Evolutionary conservation across 177 flowering plant genomes (phyloP), one percentile per base, ranked within the genome.

Genomic region (Vitis hybrid): DNA sequence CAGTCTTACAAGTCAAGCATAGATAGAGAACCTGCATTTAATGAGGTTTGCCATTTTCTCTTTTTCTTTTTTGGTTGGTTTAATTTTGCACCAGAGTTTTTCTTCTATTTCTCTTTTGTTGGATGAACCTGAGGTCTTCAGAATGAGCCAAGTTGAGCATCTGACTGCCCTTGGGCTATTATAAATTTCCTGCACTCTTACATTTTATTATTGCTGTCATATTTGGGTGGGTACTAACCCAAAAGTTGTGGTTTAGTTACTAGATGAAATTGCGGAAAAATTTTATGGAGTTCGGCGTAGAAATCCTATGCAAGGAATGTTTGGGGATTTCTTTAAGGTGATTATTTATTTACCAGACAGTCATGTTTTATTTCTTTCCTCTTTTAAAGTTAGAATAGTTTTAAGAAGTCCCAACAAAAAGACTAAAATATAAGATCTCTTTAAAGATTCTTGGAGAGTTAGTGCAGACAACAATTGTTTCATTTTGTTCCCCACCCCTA

Each of bases 301-400:
- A 78, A 89, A 79, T 74, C 90, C 94, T 60, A 13, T 94, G 79
- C 90, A 90, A 75, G 98, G 96, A 64, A 79, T 91, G 83, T 86
- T 94, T 67, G 97, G 97, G 12, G 97, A 94, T 58, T 56, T 94
- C 15, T 91, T 94, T 58, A 90, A 91, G 96, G 99, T 94, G 63
- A 75, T 17, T 35, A 35, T 35, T 35, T 35, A 35, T 35, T 35
- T 35, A 35, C 46, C 46, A 35, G 46, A 24, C 27, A 35, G 7
- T 35, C 7, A 35, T 35, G 46, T 35, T 35, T 35, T 35, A 1
- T 6, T 35, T 24, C 27, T 24, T 24, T 24, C 27, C 27, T 24
- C 27, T 24, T 24, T 24, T 2, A 24, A 24, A 24, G 27, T 24
- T 24, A 24, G 2, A 24, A 24, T 0, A 24, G 27, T 24, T 35